phyloP scores from a whole-genome alignment of 2,329 filamentous ascomycete genomes.

The Calycina herbarum region DNA sequence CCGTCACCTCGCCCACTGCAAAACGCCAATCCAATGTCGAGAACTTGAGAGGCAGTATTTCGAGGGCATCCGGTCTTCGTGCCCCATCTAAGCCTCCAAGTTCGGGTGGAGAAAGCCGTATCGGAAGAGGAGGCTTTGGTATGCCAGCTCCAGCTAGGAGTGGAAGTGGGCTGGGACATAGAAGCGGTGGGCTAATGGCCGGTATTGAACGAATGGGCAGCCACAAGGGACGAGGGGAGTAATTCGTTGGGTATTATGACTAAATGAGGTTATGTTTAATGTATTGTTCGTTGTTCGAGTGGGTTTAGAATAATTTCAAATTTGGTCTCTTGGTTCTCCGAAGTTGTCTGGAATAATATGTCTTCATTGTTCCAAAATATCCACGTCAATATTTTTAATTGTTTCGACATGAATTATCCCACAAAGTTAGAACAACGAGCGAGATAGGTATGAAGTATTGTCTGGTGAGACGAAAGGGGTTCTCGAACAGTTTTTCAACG shows the following conservation, averaged over 20 bases:
- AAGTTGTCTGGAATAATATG: too few relatives aligned
- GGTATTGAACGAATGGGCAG: slow-evolving; percentile 88
- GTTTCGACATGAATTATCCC: too few relatives aligned
- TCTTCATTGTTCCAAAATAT: too few relatives aligned
- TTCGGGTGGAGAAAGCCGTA: slow-evolving; percentile 47
- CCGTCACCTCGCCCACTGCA: slow-evolving; percentile 20
- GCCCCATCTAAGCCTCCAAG: slow-evolving; percentile 53
- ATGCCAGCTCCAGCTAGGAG: slow-evolving; percentile 27
- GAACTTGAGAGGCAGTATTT: slow-evolving; percentile 54
- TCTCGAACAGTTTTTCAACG: too few relatives aligned
- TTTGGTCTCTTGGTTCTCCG: too few relatives aligned
- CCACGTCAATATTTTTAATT: too few relatives aligned
- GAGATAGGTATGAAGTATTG: too few relatives aligned
- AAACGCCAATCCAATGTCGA: slow-evolving; percentile 38
- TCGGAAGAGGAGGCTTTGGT: slow-evolving; percentile 39
- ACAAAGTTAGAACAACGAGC: too few relatives aligned
- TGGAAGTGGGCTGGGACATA: slow-evolving; percentile 40
- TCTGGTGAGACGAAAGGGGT: too few relatives aligned
- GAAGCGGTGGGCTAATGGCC: slow-evolving; percentile 72
- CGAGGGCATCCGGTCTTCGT: slow-evolving; percentile 57
- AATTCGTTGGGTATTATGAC: slow-evolving; percentile 11
- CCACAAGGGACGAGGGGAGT: slow-evolving; percentile 41
- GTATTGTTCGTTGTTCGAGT: neutral
- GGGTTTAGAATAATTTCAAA: neutral
- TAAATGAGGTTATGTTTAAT: slow-evolving; percentile 3